phyloP scores from a whole-genome alignment of 1,284 basidiomycete genomes.

The Sphaerobolus stellatus region DNA sequence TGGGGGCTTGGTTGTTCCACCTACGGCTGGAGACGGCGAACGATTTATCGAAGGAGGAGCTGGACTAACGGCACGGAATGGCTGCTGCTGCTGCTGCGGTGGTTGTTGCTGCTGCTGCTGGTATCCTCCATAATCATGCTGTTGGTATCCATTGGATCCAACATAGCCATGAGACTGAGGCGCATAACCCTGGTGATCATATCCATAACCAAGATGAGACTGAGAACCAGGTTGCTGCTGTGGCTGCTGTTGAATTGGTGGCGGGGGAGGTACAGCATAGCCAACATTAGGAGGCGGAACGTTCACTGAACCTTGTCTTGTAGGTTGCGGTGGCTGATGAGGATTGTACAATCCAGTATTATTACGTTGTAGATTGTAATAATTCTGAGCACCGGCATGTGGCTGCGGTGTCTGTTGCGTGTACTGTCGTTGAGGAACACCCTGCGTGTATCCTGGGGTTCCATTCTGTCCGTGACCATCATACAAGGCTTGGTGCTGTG shows the following conservation, averaged over 20 bases:
- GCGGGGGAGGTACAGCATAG: constrained; percentile 26
- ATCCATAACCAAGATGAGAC: not conserved
- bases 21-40: constrained; percentile 41
- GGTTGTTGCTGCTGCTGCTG: constrained; percentile 15
- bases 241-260: constrained; percentile 28
- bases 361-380: constrained; percentile 10
- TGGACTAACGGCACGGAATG: constrained; percentile 1
- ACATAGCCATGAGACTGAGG: not conserved
- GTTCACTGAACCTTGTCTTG: no score
- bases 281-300: no score
- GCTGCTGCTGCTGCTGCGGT: not conserved
- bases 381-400: no score
- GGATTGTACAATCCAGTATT: constrained; percentile 14
- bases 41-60: constrained; percentile 12
- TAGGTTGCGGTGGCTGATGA: constrained; percentile 6
- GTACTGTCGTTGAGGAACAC: constrained; percentile 4
- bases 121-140: constrained; percentile 13
- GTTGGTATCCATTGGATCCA: constrained; percentile 10
- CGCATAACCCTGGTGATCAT: not conserved
- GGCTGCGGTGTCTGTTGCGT: constrained; percentile 18
- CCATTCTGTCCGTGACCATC: no score
- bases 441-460: no score
- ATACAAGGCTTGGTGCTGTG: no score
- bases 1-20: constrained; percentile 33
- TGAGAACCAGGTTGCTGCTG: not conserved